These are phyloP conservation scores for Murraya koenigii DNA, from an alignment of 345 rosid species.

Conservation along the genomic window DNA sequence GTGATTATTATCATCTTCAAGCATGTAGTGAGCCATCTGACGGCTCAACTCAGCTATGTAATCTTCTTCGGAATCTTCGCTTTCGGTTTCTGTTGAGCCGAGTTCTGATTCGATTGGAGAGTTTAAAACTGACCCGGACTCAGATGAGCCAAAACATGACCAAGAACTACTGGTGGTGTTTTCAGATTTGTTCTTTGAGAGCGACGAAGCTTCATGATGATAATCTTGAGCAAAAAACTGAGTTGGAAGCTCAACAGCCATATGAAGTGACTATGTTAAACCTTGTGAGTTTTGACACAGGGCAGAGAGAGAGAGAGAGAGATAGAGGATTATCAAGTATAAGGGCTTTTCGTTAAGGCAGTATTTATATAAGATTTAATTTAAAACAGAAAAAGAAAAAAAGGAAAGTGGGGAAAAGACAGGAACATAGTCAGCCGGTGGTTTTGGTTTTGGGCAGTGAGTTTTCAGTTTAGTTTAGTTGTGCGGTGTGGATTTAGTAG, in stretches of 20 bases:
- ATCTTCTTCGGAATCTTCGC: conserved; percentile 46
- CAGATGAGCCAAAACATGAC: conserved; percentile 24
- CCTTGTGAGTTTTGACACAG: no score
- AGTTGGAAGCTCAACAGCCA: conserved; percentile 46
- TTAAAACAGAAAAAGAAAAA: no score
- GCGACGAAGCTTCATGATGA: background rate
- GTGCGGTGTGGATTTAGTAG: conserved; percentile 4
- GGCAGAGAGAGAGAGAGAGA: no score
- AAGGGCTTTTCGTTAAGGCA: background rate
- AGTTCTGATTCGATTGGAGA: conserved; percentile 31
- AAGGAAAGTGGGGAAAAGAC: background rate
- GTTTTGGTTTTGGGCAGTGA: background rate
- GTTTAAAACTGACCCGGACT: conserved; percentile 22
- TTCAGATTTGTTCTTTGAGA: background rate
- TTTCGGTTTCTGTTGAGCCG: conserved; percentile 35
- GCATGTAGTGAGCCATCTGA: conserved; percentile 76
- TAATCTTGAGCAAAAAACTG: conserved; percentile 1
- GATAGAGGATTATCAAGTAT: no score
- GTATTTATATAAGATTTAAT: background rate
- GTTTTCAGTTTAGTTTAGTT: background rate
- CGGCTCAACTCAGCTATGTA: conserved; percentile 67
- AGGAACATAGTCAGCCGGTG: background rate
- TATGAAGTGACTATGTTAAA: conserved; percentile 24
- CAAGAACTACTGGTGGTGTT: conserved; percentile 4
- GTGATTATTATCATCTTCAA: conserved; percentile 30